These are phyloP conservation scores for Fusarium sp. DNA, from an alignment of 2,329 filamentous ascomycete genomes.

Conservation along the genomic window DNA sequence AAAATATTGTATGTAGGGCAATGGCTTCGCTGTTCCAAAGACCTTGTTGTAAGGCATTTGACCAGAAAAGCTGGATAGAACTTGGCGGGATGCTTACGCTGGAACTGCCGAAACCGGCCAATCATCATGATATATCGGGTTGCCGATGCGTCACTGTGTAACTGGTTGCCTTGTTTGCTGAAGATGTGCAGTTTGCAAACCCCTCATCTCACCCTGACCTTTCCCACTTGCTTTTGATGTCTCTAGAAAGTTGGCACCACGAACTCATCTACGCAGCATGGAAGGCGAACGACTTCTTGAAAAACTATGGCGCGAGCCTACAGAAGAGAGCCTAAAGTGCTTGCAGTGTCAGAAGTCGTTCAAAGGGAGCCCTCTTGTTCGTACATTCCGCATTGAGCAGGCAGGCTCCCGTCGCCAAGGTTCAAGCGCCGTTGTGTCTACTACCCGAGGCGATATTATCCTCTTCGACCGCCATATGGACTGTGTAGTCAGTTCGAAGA, in stretches of 20 bases:
- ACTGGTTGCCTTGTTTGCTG: background rate
- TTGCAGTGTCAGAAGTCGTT: background rate
- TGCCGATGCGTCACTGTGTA: background rate
- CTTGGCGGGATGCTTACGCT: background rate
- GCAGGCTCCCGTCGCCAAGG: background rate
- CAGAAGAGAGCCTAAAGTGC: background rate
- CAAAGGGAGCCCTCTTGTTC: background rate
- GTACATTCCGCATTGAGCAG: background rate
- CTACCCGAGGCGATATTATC: background rate
- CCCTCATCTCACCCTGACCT: background rate
- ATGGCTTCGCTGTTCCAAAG: fast-evolving
- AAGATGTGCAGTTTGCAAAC: background rate
- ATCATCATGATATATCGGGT: background rate
- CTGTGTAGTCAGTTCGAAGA: background rate
- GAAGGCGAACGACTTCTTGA: background rate
- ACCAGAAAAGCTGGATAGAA: background rate
- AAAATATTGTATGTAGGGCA: background rate
- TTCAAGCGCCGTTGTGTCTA: background rate
- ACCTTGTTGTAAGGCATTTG: too few species aligned
- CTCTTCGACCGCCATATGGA: background rate
- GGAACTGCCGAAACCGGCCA: background rate
- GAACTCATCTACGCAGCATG: background rate
- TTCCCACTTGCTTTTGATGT: background rate
- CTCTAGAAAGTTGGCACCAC: too few species aligned
- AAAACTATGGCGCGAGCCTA: background rate